Percentiles rank a stretch among this genome's conserved stretches.
phyloP scores from a whole-genome alignment of 2,329 filamentous ascomycete genomes.

The Parastagonospora avenae region DNA sequence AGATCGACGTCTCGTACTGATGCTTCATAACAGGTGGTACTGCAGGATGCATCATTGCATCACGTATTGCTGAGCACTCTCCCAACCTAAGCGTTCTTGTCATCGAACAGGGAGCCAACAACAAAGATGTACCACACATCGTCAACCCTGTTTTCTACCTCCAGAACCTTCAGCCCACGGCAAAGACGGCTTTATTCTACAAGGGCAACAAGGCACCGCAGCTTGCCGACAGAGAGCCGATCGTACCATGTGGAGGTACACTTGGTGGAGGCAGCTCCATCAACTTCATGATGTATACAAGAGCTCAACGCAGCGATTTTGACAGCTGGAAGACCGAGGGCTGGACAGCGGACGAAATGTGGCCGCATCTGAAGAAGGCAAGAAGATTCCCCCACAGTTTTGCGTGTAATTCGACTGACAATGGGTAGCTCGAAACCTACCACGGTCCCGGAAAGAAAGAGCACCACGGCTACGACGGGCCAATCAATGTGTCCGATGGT shows the following conservation, averaged over 20 bases:
- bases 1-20: not conserved
- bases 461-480: conserved; percentile 60
- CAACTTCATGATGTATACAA: conserved; percentile 52
- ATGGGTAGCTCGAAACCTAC: conserved; percentile 59
- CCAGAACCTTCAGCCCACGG: conserved; percentile 54
- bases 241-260: conserved; percentile 54
- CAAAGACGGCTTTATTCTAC: conserved; percentile 60
- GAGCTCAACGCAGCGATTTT: conserved; percentile 54
- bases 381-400: not conserved
- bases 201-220: conserved; percentile 53
- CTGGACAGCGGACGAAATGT: conserved; percentile 59
- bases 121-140: conserved; percentile 57
- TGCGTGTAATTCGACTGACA: conserved; percentile 1
- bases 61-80: conserved; percentile 57
- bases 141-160: conserved; percentile 59
- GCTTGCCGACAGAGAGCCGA: conserved; percentile 53
- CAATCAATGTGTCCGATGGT: conserved; percentile 61
- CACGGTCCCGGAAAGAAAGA: conserved; percentile 53
- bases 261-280: conserved; percentile 64
- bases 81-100: conserved; percentile 57
- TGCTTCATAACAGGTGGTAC: conserved; percentile 20
- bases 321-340: conserved; percentile 60
- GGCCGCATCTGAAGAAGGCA: conserved; percentile 60
- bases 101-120: conserved; percentile 61
- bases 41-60: conserved; percentile 44